phyloP scores from a whole-genome alignment of 768 basidiomycete species.

The Gyrodon lividus region DNA sequence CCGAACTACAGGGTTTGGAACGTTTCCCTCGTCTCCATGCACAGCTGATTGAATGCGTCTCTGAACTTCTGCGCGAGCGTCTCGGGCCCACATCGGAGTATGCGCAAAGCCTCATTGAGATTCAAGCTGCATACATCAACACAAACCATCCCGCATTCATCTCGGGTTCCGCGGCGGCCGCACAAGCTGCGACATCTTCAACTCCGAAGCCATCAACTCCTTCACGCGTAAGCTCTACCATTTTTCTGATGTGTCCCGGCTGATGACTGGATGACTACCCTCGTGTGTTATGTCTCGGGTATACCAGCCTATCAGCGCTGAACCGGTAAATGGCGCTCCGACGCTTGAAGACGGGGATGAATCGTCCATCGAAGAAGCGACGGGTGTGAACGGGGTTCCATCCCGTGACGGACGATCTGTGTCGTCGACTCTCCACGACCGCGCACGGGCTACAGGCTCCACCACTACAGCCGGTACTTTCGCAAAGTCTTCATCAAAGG shows the following conservation, averaged over 20 bases:
- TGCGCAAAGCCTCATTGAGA: constrained; percentile 90
- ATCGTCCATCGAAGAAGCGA: constrained; percentile 54
- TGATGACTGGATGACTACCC: constrained; percentile 17
- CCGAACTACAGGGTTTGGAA: constrained; percentile 73
- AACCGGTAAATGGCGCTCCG: constrained; percentile 55
- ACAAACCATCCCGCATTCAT: constrained; percentile 98
- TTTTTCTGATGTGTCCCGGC: constrained; percentile 6
- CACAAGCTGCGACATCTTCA: constrained; percentile 45
- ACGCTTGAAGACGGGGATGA: constrained; percentile 64
- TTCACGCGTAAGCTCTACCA: constrained; percentile 48
- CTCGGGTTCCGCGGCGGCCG: constrained; percentile 66
- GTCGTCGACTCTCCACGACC: constrained; percentile 76
- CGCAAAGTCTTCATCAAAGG: constrained; percentile 28
- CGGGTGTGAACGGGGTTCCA: constrained; percentile 52
- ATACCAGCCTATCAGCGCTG: constrained; percentile 59
- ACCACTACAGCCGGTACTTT: constrained; percentile 26
- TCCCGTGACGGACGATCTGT: constrained; percentile 66
- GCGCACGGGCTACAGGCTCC: constrained; percentile 50
- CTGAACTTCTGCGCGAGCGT: constrained; percentile 90
- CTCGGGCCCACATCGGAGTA: constrained; percentile 97
- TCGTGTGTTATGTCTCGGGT: constrained; percentile 6
- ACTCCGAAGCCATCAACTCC: constrained; percentile 43
- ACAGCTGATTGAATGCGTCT: constrained; percentile 94
- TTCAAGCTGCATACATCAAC: constrained; percentile 99
- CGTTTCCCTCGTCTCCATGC: constrained; percentile 93